A percentile compares a stretch with the other conserved stretches of the same genome.
These are phyloP conservation scores for Hirschfeldia incana DNA, from an alignment of 345 rosid species.

Conservation along the genomic window DNA sequence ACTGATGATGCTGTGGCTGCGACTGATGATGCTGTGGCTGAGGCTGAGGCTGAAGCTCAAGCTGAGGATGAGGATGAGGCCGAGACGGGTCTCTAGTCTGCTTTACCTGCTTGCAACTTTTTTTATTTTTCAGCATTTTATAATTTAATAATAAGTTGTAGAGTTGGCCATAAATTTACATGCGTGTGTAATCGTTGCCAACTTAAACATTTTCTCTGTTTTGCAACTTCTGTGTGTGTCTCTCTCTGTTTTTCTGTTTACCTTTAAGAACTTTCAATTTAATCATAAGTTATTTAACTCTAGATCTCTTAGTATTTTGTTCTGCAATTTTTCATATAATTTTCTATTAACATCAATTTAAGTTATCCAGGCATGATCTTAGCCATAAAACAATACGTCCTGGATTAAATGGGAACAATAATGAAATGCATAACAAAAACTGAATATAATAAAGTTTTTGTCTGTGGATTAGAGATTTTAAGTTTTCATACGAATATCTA, in stretches of 20 bases:
- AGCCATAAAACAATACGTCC: background rate
- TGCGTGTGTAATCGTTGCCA: background rate
- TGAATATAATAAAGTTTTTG: no score
- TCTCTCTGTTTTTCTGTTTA: background rate
- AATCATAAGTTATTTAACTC: background rate
- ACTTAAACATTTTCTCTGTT: background rate
- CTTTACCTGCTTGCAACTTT: background rate
- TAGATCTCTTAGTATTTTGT: background rate
- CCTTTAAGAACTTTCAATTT: background rate
- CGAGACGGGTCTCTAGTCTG: slow-evolving; percentile 10
- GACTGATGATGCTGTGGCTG: background rate
- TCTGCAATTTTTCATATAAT: background rate
- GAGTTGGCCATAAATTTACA: background rate
- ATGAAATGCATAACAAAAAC: background rate
- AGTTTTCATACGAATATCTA: no score
- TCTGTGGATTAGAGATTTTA: background rate
- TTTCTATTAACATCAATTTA: background rate
- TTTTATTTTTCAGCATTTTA: background rate
- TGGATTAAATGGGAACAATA: background rate
- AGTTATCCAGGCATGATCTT: background rate
- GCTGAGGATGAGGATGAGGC: background rate
- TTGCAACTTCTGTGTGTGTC: background rate
- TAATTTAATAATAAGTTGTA: slow-evolving; percentile 8
- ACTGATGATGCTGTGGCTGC: no score
- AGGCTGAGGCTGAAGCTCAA: no score